Evolutionary conservation across 192 early-diverging fungal species (phyloP).

Genomic region (Funneliformis mosseae): DNA sequence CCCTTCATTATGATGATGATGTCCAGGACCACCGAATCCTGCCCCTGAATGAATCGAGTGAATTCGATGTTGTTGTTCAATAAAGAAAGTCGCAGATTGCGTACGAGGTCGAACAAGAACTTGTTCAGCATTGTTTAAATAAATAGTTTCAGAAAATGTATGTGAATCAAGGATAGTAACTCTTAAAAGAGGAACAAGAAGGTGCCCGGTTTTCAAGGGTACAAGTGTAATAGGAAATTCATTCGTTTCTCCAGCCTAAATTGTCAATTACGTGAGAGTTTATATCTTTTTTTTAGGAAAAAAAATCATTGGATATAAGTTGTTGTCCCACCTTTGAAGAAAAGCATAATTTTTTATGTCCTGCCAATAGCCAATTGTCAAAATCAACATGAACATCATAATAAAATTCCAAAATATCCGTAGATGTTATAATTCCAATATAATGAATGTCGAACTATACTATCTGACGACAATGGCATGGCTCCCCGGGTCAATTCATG

Average conservation of each 20-base stretch:
- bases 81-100: constrained; percentile 59
- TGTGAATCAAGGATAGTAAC: constrained; percentile 45
- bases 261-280: too few relatives aligned
- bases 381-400: constrained; percentile 69
- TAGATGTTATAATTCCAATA: constrained; percentile 48
- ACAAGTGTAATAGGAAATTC: constrained; percentile 57
- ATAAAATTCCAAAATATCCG: constrained; percentile 45
- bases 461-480: constrained; percentile 58
- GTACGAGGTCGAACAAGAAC: constrained; percentile 58
- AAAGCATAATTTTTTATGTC: constrained; percentile 61
- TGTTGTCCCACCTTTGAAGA: too few relatives aligned
- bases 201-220: constrained; percentile 60
- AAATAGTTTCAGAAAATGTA: constrained; percentile 53
- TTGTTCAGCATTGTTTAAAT: constrained; percentile 62
- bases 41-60: too few relatives aligned
- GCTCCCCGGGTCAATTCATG: constrained; percentile 51
- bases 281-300: too few relatives aligned
- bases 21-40: background rate
- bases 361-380: constrained; percentile 69
- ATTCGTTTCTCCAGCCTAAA: constrained; percentile 49
- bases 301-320: too few relatives aligned
- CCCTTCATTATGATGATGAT: constrained; percentile 9
- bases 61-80: constrained; percentile 62
- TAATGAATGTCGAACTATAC: constrained; percentile 53
- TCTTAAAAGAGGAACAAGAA: constrained; percentile 54